Evolutionary conservation across 331 rosid genomes (phyloP).

Genomic region (Erythrophleum ivorense): DNA sequence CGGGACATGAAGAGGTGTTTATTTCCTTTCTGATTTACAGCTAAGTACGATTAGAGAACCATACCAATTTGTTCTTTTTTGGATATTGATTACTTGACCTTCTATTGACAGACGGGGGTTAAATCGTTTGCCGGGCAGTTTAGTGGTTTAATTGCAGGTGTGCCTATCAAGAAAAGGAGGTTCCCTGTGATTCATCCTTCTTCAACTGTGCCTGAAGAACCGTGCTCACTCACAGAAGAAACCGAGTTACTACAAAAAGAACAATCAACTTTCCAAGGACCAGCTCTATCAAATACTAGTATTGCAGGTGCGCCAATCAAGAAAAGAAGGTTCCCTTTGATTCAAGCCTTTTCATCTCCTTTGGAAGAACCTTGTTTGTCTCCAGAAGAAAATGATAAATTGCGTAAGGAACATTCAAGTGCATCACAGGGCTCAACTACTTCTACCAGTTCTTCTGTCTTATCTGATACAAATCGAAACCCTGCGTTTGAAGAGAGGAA

Average conservation of each 20-base stretch:
- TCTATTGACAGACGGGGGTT: conserved; percentile 62
- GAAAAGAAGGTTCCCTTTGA: conserved; percentile 70
- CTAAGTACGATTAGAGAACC: conserved; percentile 59
- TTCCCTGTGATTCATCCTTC: conserved; percentile 44
- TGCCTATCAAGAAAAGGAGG: conserved; percentile 61
- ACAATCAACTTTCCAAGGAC: conserved; percentile 47
- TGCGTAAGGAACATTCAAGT: conserved; percentile 55
- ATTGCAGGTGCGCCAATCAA: conserved; percentile 58
- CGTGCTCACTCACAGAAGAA: conserved; percentile 41
- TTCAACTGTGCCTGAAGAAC: conserved; percentile 44
- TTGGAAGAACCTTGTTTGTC: conserved; percentile 50
- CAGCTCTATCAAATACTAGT: conserved; percentile 39
- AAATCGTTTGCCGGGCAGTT: conserved; percentile 54
- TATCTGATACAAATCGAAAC: conserved; percentile 51
- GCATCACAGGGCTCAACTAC: conserved; percentile 56
- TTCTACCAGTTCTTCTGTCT: conserved; percentile 55
- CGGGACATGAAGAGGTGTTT: conserved; percentile 65
- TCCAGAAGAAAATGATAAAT: conserved; percentile 45
- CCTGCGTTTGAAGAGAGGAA: conserved; percentile 49
- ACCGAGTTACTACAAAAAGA: conserved; percentile 50
- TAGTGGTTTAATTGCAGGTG: conserved; percentile 63
- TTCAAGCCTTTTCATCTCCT: conserved; percentile 63
- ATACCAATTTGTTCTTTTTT: conserved; percentile 48
- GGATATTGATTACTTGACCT: conserved; percentile 62
- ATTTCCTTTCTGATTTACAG: conserved; percentile 63